phyloP scores from a whole-genome alignment of 768 basidiomycete genomes.

The Chalciporus pseudorubinellus region DNA sequence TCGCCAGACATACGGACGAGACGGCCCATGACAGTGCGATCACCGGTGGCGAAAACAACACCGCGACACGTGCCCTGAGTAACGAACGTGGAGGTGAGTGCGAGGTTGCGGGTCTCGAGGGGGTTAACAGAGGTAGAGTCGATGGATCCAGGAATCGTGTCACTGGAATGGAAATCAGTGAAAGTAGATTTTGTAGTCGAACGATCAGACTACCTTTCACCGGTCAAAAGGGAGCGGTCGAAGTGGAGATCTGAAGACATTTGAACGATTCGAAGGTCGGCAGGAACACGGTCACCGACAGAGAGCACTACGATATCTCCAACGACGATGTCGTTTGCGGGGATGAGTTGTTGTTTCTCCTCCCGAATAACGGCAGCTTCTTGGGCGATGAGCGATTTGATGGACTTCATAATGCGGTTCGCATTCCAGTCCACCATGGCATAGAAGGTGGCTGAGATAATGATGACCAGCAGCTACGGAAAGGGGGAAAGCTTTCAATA shows the following conservation, averaged over 20 bases:
- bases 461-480: conserved; percentile 40
- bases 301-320: conserved; percentile 53
- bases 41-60: conserved; percentile 42
- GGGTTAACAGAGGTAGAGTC: conserved; percentile 49
- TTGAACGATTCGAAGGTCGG: conserved; percentile 55
- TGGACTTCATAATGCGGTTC: conserved; percentile 50
- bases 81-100: conserved; percentile 44
- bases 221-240: conserved; percentile 54
- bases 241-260: conserved; percentile 51
- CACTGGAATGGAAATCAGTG: conserved; percentile 23
- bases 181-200: background rate
- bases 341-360: conserved; percentile 43
- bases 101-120: conserved; percentile 47
- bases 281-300: conserved; percentile 57
- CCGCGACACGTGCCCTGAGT: conserved; percentile 42
- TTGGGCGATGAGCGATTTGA: conserved; percentile 58
- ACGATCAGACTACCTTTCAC: conserved; percentile 36
- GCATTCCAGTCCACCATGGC: conserved; percentile 52
- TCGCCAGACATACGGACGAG: conserved; percentile 55
- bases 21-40: conserved; percentile 49
- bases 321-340: conserved; percentile 55
- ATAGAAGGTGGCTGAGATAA: conserved; percentile 45
- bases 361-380: conserved; percentile 56
- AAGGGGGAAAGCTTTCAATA: conserved; percentile 5
- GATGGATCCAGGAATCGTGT: conserved; percentile 44